These are phyloP conservation scores for Fusarium subglutinans DNA, from an alignment of 2,329 filamentous ascomycete genomes.

Conservation along the genomic window DNA sequence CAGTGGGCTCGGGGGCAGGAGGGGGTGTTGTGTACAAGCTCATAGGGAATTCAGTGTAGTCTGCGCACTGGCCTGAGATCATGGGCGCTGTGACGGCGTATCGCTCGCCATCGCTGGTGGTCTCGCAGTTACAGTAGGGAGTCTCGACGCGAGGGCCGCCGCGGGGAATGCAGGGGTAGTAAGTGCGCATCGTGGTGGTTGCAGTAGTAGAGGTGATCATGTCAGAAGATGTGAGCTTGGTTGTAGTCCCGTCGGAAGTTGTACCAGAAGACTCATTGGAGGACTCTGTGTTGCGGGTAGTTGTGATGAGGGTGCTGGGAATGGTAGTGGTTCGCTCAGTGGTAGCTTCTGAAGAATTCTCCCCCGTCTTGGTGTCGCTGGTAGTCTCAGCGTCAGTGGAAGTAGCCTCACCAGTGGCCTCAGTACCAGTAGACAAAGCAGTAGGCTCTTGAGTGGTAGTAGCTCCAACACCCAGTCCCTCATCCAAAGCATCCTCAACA, in stretches of 20 bases:
- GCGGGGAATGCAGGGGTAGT: neutral
- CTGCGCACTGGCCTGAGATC: neutral
- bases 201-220: neutral
- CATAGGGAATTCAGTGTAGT: conserved; percentile 3
- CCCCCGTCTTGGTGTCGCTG: neutral
- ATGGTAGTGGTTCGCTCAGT: neutral
- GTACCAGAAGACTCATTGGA: neutral
- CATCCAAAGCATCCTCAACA: neutral
- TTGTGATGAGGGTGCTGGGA: conserved; percentile 5
- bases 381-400: neutral
- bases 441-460: neutral
- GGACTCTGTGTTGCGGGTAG: neutral
- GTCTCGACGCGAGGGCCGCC: neutral
- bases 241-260: neutral
- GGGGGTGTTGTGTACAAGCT: conserved; percentile 1
- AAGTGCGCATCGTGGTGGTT: neutral
- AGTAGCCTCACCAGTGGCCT: neutral
- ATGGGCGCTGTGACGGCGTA: neutral
- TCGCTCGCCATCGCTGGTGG: neutral
- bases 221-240: neutral
- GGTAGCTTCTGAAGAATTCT: neutral
- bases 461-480: neutral
- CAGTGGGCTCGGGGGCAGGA: neutral
- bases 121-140: conserved; percentile 8
- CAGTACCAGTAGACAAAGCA: neutral